Evolutionary conservation across 306 rosid species (phyloP).

Genomic region (Quercus berberidifolia): DNA sequence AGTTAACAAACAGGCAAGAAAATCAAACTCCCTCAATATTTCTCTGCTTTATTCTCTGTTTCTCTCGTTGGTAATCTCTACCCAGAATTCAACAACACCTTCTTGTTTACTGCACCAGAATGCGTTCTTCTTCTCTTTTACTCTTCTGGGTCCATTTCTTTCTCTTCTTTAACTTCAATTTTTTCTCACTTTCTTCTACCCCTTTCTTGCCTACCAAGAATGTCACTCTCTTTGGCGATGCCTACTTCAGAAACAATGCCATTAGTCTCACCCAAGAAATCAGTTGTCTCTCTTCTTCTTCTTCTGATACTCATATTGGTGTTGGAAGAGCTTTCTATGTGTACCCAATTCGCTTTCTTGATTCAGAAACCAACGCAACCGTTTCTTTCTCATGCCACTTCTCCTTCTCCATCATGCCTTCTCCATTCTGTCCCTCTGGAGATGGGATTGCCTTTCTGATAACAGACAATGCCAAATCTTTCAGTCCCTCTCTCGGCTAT

Average conservation of each 20-base stretch:
- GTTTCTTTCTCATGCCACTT: constrained; percentile 67
- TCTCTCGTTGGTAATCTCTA: background rate
- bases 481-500: constrained; percentile 34
- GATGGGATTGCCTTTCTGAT: constrained; percentile 75
- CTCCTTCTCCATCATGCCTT: constrained; percentile 57
- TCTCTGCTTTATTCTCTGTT: background rate
- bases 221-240: constrained; percentile 74
- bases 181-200: constrained; percentile 26
- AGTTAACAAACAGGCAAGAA: background rate
- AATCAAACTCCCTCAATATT: background rate
- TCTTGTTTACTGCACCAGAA: constrained; percentile 6
- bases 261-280: constrained; percentile 59
- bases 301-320: constrained; percentile 17
- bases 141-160: constrained; percentile 25
- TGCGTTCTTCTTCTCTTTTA: constrained; percentile 15
- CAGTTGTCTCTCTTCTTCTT: constrained; percentile 33
- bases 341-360: constrained; percentile 73
- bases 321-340: constrained; percentile 64
- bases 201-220: constrained; percentile 36
- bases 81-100: background rate
- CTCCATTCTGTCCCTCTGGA: constrained; percentile 48
- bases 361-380: constrained; percentile 44
- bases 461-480: constrained; percentile 33
- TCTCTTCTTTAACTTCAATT: constrained; percentile 17
- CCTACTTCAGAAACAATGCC: constrained; percentile 43